phyloP scores from a whole-genome alignment of 257 asterid species.

The Solanum chiquidenum region DNA sequence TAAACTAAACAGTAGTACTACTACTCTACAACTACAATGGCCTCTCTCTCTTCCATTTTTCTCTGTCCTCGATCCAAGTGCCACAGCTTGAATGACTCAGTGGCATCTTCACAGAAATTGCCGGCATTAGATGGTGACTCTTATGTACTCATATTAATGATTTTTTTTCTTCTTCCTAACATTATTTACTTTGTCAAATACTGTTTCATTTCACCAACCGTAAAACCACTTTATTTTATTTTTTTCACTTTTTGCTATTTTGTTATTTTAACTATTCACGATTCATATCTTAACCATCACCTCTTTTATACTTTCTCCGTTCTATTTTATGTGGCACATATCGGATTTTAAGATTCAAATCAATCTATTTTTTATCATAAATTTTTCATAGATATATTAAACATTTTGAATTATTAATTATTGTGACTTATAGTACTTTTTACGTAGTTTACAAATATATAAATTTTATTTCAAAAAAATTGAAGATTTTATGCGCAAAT shows the following conservation, averaged over 20 bases:
- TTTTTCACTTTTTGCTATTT: not conserved
- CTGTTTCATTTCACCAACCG: not conserved
- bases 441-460: too few species aligned
- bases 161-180: not conserved
- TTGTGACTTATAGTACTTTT: too few species aligned
- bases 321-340: too few species aligned
- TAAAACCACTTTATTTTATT: not conserved
- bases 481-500: too few species aligned
- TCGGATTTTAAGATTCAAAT: too few species aligned
- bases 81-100: conserved; percentile 5
- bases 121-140: conserved; percentile 10
- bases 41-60: not conserved
- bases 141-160: not conserved
- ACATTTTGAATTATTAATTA: too few species aligned
- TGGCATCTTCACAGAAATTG: conserved; percentile 19
- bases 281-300: too few species aligned
- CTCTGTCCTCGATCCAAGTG: conserved; percentile 18
- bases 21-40: not conserved
- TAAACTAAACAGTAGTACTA: not conserved
- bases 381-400: too few species aligned
- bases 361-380: too few species aligned
- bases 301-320: too few species aligned
- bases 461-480: too few species aligned
- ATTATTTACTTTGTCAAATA: not conserved
- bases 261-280: too few species aligned